These are phyloP conservation scores for Luffa aegyptiaca DNA, from an alignment of 306 rosid species.

Conservation along the genomic window DNA sequence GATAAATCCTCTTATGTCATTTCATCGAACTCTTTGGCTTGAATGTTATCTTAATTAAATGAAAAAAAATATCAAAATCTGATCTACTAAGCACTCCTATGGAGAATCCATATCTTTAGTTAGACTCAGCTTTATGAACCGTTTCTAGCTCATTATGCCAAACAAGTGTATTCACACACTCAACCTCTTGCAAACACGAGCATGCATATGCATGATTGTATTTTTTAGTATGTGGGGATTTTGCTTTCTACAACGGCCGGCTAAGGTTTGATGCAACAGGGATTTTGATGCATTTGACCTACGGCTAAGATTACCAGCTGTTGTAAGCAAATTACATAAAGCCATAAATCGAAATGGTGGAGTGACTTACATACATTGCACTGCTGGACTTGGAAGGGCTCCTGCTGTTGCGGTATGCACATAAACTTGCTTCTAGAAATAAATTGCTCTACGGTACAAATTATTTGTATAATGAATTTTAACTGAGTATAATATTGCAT, in stretches of 20 bases:
- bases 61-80: neutral
- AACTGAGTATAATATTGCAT: neutral
- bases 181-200: neutral
- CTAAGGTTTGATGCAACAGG: constrained; percentile 41
- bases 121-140: neutral
- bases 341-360: constrained; percentile 77
- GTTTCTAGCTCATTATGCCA: neutral
- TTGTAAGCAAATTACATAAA: constrained; percentile 61
- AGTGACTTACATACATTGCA: constrained; percentile 82
- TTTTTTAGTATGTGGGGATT: constrained; percentile 10
- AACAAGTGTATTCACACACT: neutral
- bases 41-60: neutral
- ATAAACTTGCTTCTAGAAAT: constrained; percentile 5
- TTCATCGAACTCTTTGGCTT: neutral
- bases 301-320: constrained; percentile 70
- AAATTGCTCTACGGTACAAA: neutral
- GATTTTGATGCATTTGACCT: constrained; percentile 88
- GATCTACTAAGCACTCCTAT: neutral
- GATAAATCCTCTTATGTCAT: neutral
- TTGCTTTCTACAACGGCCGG: constrained; percentile 10
- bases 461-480: neutral
- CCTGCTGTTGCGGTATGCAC: constrained; percentile 72
- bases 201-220: neutral
- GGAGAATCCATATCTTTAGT: neutral
- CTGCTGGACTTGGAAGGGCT: constrained; percentile 99